Percentiles rank a stretch among this genome's conserved stretches.
phyloP scores from a whole-genome alignment of 1,284 basidiomycete genomes.

The Sanguinoderma infundibulare region DNA sequence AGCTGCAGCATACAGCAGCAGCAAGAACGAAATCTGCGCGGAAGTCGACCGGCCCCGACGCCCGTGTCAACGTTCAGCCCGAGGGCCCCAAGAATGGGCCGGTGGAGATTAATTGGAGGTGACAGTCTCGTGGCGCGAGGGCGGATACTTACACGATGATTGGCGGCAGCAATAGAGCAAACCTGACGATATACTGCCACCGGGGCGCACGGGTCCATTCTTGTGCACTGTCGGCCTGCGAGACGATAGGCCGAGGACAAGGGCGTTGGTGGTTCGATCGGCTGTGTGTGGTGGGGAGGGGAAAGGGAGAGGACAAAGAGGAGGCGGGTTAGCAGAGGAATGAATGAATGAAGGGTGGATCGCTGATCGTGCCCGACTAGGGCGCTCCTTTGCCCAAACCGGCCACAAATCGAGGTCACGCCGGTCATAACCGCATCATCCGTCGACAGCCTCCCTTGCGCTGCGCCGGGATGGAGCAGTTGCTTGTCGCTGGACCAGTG shows the following conservation, averaged over 20 bases:
- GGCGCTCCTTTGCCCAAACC: slow-evolving; percentile 7
- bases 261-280: not conserved
- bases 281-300: not conserved
- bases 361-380: slow-evolving; percentile 3
- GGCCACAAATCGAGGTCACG: slow-evolving; percentile 6
- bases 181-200: slow-evolving; percentile 10
- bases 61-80: not conserved
- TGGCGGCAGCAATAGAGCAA: not conserved
- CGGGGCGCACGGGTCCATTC: slow-evolving; percentile 18
- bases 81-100: not conserved
- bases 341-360: slow-evolving; percentile 11
- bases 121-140: not conserved
- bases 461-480: not conserved
- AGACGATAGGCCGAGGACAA: not conserved
- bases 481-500: not conserved
- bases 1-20: not conserved
- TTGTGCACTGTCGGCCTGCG: not conserved
- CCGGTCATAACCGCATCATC: not conserved
- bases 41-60: not conserved
- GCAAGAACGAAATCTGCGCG: not conserved
- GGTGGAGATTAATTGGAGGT: not conserved
- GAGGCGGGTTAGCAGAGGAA: not conserved
- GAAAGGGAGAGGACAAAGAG: not conserved
- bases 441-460: not conserved
- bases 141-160: not conserved